Base-by-base conservation (phyloP, 1,284 basidiomycete genomes). In the Phellopilus nigrolimitatus region DNA sequence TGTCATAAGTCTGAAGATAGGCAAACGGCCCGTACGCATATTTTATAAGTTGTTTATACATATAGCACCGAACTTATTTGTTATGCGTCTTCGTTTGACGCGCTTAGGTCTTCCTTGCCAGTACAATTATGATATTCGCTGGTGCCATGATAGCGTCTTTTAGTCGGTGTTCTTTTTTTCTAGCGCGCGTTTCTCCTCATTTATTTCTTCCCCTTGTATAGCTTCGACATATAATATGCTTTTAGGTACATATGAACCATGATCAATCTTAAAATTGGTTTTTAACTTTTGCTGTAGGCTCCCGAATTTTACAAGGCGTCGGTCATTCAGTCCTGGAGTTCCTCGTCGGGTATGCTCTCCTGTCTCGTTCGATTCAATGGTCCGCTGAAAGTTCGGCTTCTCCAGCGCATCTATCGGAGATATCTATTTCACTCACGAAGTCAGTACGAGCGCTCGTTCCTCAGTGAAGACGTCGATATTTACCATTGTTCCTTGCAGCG, bases 321-420 rank as follows among this genome's bases (percentile, higher is more conserved):
- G 51, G 68, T 59, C 31, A 66, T 62, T 33, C 68, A 59, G 36
- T 55, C 46, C 47, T 62, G 53, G 62, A 68, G 65, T 58, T 68
- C 65, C 63, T 67, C 61, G 54, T 45, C 38, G 53, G 53, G 53
- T 54, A 40, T n/a, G 53, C 19, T 24, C 2, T 19, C 24, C 24
- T 22, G 25, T 17, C 3, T 53, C 57, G 57, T 59, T 21, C 24
- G 30, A 21, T 10, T 25, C 19, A n/a, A 13, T 2, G 19, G 6
- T 3, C 24, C 10, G 41, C 40, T 30, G 22, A 25, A n/a, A 36
- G 28, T 37, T 13, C 22, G n/a, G 21, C 25, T 33, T 33, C 13
- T 4, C 38, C 36, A 56, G 57, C 3, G 53, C 53, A 12, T 55
- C 56, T 24, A 49, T 60, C 27, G 57, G 49, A n/a, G 59, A 61